Conservation (phyloP, 2,329 filamentous ascomycete species). For the Botryotinia globosa region DNA sequence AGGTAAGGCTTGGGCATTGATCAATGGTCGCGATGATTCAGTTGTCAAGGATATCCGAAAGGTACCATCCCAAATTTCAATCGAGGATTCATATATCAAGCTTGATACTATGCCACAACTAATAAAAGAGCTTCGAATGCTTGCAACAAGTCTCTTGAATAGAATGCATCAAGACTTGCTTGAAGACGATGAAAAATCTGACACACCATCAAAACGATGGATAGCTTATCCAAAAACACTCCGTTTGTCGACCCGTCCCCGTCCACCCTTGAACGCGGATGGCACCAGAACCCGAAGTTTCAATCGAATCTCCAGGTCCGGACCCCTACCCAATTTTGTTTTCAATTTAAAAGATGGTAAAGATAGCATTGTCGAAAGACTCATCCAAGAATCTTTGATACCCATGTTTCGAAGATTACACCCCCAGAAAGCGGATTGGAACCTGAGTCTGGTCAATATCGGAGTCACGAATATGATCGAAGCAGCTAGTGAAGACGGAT, state of each 20-base stretch:
- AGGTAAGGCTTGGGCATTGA: conserved; percentile 67
- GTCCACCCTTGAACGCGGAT: conserved; percentile 50
- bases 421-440: conserved; percentile 63
- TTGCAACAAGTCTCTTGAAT: conserved; percentile 68
- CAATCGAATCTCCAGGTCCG: conserved; percentile 73
- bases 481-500: conserved; percentile 44
- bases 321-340: conserved; percentile 68
- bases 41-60: conserved; percentile 70
- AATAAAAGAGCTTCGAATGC: conserved; percentile 61
- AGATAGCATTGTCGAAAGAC: conserved; percentile 60
- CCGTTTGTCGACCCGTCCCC: conserved; percentile 73
- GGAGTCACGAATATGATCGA: conserved; percentile 81
- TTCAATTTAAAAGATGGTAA: conserved; percentile 61
- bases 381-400: conserved; percentile 67
- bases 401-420: conserved; percentile 74
- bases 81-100: conserved; percentile 85
- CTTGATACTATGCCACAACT: conserved; percentile 65
- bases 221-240: conserved; percentile 77
- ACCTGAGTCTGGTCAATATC: conserved; percentile 80
- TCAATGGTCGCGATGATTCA: conserved; percentile 76
- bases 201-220: conserved; percentile 51
- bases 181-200: conserved; percentile 39
- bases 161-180: conserved; percentile 78
- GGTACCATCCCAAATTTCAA: conserved; percentile 84
- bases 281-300: conserved; percentile 56